phyloP scores from a whole-genome alignment of 768 basidiomycete genomes.

The Trametes cubensis region DNA sequence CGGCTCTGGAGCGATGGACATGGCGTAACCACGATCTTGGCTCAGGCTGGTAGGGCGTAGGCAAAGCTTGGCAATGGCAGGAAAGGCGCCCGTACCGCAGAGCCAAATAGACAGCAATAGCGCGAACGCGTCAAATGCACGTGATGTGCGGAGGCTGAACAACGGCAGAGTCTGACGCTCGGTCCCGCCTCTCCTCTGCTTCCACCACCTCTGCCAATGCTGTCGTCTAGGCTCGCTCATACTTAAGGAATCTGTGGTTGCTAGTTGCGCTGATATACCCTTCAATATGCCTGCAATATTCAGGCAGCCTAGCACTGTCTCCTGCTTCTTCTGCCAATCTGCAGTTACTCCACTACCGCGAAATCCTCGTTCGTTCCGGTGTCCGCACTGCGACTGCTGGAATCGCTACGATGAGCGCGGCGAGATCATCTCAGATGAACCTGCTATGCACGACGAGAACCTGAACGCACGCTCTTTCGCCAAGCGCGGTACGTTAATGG shows the following conservation, averaged over 20 bases:
- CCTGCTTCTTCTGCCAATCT: constrained; percentile 78
- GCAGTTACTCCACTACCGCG: constrained; percentile 42
- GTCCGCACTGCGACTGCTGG: constrained; percentile 69
- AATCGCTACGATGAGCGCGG: constrained; percentile 74
- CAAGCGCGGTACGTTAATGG: constrained; percentile 57
- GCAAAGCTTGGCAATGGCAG: too few species aligned
- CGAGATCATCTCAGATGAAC: constrained; percentile 81
- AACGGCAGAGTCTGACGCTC: constrained; percentile 5
- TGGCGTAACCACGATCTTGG: constrained; percentile 16
- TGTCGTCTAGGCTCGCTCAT: background rate
- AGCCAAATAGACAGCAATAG: constrained; percentile 25
- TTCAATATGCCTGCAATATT: constrained; percentile 45
- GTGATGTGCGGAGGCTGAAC: constrained; percentile 14
- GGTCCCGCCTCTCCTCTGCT: constrained; percentile 2
- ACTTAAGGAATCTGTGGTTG: background rate
- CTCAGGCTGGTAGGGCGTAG: too few species aligned
- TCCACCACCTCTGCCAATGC: constrained; percentile 9
- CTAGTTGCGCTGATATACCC: background rate
- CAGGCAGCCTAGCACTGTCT: constrained; percentile 49
- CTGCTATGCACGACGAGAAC: constrained; percentile 83
- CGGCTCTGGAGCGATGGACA: constrained; percentile 55
- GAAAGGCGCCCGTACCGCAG: background rate
- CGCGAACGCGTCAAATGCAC: constrained; percentile 28
- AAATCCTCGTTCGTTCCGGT: constrained; percentile 63
- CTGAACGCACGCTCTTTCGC: constrained; percentile 73